Percentiles rank a stretch among this genome's conserved stretches.
Evolutionary conservation across 495 filamentous ascomycete genomes (phyloP).

Genomic region (Penicillium parvum): DNA sequence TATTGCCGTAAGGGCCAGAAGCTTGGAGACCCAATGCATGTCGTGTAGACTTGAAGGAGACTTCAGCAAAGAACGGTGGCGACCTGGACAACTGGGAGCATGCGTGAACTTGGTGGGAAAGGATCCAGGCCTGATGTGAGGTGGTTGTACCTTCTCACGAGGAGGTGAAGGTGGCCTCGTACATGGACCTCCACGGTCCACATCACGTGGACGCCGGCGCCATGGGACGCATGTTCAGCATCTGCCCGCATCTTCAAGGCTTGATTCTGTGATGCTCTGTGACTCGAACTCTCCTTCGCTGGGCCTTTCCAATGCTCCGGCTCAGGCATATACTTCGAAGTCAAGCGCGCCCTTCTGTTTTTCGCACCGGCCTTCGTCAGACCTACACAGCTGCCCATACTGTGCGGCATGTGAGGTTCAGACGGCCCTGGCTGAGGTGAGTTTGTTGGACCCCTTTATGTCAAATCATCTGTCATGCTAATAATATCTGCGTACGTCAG

Average conservation of each 20-base stretch:
- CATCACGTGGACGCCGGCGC: slow-evolving; percentile 18
- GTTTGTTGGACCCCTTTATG: slow-evolving; percentile 1
- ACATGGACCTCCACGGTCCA: not conserved
- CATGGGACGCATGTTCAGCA: not conserved
- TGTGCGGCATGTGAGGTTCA: slow-evolving; percentile 36
- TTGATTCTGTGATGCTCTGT: not conserved
- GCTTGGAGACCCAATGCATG: slow-evolving; percentile 28
- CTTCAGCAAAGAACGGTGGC: not conserved
- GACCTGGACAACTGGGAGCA: too few species aligned
- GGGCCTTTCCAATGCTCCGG: slow-evolving; percentile 36
- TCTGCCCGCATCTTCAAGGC: not conserved
- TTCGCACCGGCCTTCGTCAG: slow-evolving; percentile 20
- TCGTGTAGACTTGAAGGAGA: slow-evolving; percentile 8
- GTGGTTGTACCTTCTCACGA: not conserved
- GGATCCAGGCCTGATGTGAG: too few species aligned
- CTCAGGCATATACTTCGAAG: slow-evolving; percentile 31
- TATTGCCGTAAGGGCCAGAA: slow-evolving; percentile 26
- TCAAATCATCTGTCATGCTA: not conserved
- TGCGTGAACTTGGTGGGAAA: too few species aligned
- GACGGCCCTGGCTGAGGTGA: slow-evolving; percentile 39
- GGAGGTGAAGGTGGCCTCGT: not conserved
- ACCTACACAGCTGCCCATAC: slow-evolving; percentile 13
- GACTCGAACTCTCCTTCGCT: slow-evolving; percentile 12
- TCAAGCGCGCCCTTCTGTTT: slow-evolving; percentile 19
- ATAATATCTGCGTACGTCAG: slow-evolving; percentile 17